Conservation (phyloP, 192 early-diverging fungal species). For the Coemansia sp. region DNA sequence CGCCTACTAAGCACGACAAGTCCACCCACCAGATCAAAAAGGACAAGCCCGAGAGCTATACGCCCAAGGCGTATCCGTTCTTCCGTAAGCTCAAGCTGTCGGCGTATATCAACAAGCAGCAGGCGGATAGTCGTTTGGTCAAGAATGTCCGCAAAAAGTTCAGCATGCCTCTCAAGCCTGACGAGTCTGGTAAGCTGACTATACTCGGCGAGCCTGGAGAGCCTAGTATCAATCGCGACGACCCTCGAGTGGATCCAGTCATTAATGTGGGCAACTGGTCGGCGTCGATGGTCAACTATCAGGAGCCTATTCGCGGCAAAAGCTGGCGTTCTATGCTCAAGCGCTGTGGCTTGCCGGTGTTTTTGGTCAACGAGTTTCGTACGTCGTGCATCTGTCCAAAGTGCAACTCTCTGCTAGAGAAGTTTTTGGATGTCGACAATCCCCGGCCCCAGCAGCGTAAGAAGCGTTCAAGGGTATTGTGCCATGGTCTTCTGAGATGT, state of each 20-base stretch:
- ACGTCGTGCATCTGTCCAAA: constrained; percentile 17
- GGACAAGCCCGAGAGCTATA: no score
- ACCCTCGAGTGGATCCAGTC: no score
- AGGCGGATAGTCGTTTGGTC: no score
- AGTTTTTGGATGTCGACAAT: neutral
- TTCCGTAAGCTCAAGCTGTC: no score
- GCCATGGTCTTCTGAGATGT: neutral
- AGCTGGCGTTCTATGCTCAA: constrained; percentile 12
- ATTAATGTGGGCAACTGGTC: constrained; percentile 11
- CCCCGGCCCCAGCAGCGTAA: neutral
- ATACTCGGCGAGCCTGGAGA: no score
- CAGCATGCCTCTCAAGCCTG: neutral
- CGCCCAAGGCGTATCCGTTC: no score
- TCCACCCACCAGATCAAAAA: no score
- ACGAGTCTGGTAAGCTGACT: no score
- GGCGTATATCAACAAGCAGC: no score
- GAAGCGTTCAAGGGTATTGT: neutral
- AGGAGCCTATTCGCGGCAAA: constrained; percentile 16
- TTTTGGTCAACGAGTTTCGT: constrained; percentile 13
- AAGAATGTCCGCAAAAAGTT: no score
- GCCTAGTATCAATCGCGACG: no score
- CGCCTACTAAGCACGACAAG: no score
- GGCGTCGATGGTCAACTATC: neutral
- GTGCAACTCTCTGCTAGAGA: neutral
- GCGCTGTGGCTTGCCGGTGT: constrained; percentile 9